These are phyloP conservation scores for Mycosphaerella arachidis DNA, from an alignment of 2,329 filamentous ascomycete genomes.

Conservation along the genomic window DNA sequence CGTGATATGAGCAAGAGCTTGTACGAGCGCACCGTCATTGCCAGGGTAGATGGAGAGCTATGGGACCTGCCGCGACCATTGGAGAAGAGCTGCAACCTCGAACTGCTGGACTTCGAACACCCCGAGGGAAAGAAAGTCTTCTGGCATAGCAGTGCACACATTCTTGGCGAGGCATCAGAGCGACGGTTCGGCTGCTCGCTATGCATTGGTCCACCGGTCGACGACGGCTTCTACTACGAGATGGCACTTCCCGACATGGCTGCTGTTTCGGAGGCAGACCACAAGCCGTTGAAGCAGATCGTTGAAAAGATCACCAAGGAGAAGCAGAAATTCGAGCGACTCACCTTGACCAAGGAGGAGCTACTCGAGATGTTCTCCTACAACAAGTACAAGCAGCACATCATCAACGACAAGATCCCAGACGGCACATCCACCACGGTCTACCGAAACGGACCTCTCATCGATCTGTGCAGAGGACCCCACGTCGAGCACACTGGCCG, in stretches of 20 bases:
- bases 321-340: conserved; percentile 88
- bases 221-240: conserved; percentile 95
- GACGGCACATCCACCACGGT: conserved; percentile 90
- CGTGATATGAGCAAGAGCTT: conserved; percentile 79
- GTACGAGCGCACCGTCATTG: conserved; percentile 81
- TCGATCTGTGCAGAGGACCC: conserved; percentile 91
- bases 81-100: conserved; percentile 79
- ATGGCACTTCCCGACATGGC: conserved; percentile 76
- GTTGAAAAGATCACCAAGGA: conserved; percentile 87
- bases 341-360: conserved; percentile 84
- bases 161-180: conserved; percentile 92
- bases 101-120: conserved; percentile 77
- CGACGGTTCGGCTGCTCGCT: conserved; percentile 84
- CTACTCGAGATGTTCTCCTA: conserved; percentile 94
- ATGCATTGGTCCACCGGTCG: conserved; percentile 87
- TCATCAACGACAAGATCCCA: conserved; percentile 87
- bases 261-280: conserved; percentile 69
- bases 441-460: conserved; percentile 87
- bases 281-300: conserved; percentile 76
- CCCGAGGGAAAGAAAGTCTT: conserved; percentile 83
- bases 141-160: conserved; percentile 95
- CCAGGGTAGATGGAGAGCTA: conserved; percentile 75
- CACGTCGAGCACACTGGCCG: conserved; percentile 91
- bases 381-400: conserved; percentile 98
- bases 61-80: conserved; percentile 93